Evolutionary conservation across 805 yeast species (phyloP).

Genomic region (Candida qinlingensis): DNA sequence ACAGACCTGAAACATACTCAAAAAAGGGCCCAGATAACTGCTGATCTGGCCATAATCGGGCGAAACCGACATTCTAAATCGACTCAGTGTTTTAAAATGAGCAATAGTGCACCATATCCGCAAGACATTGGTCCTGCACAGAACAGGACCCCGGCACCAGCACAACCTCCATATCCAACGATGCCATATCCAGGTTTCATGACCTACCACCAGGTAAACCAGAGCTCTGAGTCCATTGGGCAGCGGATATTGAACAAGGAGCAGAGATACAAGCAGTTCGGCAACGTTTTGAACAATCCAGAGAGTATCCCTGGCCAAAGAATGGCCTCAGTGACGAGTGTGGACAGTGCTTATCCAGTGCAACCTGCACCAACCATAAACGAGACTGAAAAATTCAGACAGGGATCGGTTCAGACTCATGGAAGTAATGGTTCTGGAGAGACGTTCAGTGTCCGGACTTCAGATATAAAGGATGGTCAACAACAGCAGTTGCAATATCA

Average conservation of each 20-base stretch:
- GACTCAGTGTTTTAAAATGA: too few relatives aligned
- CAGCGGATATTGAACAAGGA: slow-evolving; percentile 11
- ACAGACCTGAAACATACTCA: too few relatives aligned
- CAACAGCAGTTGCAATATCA: slow-evolving; percentile 5
- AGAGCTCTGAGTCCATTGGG: slow-evolving; percentile 14
- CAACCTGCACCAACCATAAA: slow-evolving; percentile 5
- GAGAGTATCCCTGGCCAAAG: not conserved
- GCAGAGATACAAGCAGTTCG: slow-evolving; percentile 6
- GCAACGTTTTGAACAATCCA: not conserved
- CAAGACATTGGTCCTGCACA: too few relatives aligned
- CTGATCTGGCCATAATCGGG: too few relatives aligned
- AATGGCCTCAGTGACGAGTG: slow-evolving; percentile 1
- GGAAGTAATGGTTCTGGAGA: slow-evolving; percentile 1
- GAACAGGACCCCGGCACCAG: too few relatives aligned
- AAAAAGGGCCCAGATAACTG: too few relatives aligned
- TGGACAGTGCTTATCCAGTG: slow-evolving; percentile 5
- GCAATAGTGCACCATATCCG: too few relatives aligned
- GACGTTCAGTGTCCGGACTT: not conserved
- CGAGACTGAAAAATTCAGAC: not conserved
- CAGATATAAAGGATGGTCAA: slow-evolving; percentile 14
- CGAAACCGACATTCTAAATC: too few relatives aligned
- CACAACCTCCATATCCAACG: slow-evolving; percentile 15
- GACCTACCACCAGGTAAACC: slow-evolving; percentile 7
- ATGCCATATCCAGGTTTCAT: slow-evolving; percentile 14
- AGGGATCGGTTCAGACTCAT: not conserved